phyloP scores from a whole-genome alignment of 1,284 basidiomycete genomes.

The Phenoliferia sp. region DNA sequence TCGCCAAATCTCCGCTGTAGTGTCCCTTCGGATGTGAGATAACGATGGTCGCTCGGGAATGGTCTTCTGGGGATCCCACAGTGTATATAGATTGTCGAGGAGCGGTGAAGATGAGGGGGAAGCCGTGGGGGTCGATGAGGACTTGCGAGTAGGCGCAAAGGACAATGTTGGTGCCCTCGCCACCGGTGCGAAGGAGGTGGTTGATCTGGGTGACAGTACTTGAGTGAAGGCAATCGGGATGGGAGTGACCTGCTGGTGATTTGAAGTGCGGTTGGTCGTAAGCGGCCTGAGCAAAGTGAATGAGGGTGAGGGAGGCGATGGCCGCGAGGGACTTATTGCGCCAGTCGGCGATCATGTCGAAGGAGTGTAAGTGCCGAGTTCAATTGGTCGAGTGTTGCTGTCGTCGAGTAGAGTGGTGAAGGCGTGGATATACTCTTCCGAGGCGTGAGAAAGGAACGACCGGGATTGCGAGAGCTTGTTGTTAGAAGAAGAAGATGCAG shows the following conservation, averaged over 20 bases:
- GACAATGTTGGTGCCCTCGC: constrained; percentile 9
- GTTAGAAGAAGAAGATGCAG: too few species aligned
- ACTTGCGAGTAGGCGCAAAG: constrained; percentile 25
- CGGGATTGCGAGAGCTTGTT: too few species aligned
- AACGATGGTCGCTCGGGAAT: constrained; percentile 18
- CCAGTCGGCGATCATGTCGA: neutral
- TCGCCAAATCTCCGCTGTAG: constrained; percentile 20
- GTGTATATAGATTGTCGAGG: constrained; percentile 22
- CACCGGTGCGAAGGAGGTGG: constrained; percentile 21
- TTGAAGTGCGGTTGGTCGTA: constrained; percentile 6
- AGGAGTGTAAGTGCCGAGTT: neutral
- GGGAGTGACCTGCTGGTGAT: neutral
- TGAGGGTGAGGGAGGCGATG: neutral
- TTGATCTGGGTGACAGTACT: constrained; percentile 17
- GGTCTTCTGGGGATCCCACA: constrained; percentile 17
- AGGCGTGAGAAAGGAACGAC: too few species aligned
- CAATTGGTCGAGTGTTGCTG: too few species aligned
- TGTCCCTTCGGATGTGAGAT: constrained; percentile 17
- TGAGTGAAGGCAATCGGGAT: constrained; percentile 18
- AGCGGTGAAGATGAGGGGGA: constrained; percentile 28
- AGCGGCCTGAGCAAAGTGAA: neutral
- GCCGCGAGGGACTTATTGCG: neutral
- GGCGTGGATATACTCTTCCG: neutral
- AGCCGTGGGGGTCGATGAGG: constrained; percentile 19
- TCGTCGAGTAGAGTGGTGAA: neutral